Base-by-base conservation (phyloP, 208 protist species). In the Phytomonas francai region DNA sequence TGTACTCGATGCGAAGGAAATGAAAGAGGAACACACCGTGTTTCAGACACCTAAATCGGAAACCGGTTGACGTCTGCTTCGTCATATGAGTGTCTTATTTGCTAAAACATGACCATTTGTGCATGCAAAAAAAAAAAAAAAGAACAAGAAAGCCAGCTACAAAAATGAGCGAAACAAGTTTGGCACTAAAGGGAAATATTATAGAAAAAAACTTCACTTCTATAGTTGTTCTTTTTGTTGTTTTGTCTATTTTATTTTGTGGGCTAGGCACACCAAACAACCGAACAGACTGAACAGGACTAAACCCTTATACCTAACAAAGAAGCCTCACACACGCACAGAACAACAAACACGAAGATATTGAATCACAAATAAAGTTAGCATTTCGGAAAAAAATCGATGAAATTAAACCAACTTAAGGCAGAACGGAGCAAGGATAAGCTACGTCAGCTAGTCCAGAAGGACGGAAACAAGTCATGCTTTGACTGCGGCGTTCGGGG, bases 401-500 rank as follows among this genome's bases (percentile, higher is more conserved):
- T 91, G 85, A 89, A 88, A 59, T 64, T 87, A 28, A 71, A 74
- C n/a, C 67, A 80, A 30, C 80, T 76, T 60, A 87, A 82, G 61
- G 67, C 76, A 0, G 83, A 91, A 65, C 72, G 74, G 30, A 81
- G 87, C 65, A 84, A 87, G 73, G 84, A 91, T 57, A 65, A 76
- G 66, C 78, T 94, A 68, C 77, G 84, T 12, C 78, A 73, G 33
- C 64, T 91, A 16, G 71, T 78, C 25, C 84, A 87, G 63, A 72
- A 80, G 39, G 80, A 74, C 19, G 83, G 79, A 2, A 94, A 94
- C 72, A 77, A 77, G 56, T 80, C 77, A 54, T 94, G 89, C 65
- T 86, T 91, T 49, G 78, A 84, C 58, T 94, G 89, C 64, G 76
- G 67, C 29, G 71, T 84, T 45, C 77, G 89, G 25, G 89, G 86